Percentiles rank a stretch among this genome's conserved stretches.
These are phyloP conservation scores for Acer campestre DNA, from an alignment of 345 rosid species.

Conservation along the genomic window DNA sequence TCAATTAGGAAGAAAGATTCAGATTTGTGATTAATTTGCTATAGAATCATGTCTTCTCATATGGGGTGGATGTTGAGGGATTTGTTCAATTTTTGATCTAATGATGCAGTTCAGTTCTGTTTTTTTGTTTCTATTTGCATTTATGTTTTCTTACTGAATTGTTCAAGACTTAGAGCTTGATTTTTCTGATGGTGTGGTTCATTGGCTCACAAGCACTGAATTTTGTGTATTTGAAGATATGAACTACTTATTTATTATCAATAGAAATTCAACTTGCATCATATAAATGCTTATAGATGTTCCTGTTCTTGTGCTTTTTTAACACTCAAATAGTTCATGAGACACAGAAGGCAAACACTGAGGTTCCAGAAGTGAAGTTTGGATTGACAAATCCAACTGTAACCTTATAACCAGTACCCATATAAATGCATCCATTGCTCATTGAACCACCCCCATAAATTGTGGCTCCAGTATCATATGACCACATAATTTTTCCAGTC, in stretches of 20 bases:
- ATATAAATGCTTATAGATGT: not conserved
- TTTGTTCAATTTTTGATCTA: too few species aligned
- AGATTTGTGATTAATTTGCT: too few species aligned
- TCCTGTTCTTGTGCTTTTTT: not conserved
- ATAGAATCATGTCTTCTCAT: too few species aligned
- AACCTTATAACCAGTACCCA: constrained; percentile 20
- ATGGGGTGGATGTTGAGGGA: too few species aligned
- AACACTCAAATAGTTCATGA: not conserved
- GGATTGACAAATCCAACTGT: constrained; percentile 5
- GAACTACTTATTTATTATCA: too few species aligned
- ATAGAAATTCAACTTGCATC: not conserved
- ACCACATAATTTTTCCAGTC: constrained; percentile 29
- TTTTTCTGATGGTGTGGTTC: too few species aligned
- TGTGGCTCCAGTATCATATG: constrained; percentile 30
- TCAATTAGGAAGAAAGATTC: too few species aligned
- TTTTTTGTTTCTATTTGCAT: too few species aligned
- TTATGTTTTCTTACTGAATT: too few species aligned
- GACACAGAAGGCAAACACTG: constrained; percentile 24
- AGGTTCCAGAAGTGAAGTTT: constrained; percentile 7
- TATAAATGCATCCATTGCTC: constrained; percentile 27
- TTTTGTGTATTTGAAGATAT: too few species aligned
- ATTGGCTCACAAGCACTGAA: not conserved
- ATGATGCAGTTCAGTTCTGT: too few species aligned
- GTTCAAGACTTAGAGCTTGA: too few species aligned
- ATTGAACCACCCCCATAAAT: constrained; percentile 28